Evolutionary conservation across 1,139 yeast species (phyloP), one percentile per base, ranked within the genome.

Genomic region (Trichomonascaceae sp.): DNA sequence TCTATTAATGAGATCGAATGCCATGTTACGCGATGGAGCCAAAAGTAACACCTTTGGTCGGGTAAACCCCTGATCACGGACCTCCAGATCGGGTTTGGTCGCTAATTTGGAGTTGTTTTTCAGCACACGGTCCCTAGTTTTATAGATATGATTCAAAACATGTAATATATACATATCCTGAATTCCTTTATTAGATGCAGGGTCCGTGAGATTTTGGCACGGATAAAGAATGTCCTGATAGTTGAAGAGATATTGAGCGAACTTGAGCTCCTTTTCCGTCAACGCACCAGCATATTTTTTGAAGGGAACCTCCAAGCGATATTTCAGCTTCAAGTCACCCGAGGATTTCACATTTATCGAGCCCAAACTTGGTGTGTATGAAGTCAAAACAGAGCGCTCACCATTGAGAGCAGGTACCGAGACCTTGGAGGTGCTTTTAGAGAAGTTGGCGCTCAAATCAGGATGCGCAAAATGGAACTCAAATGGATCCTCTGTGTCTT

Each of bases 11-110:
- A 88, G 76, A 54, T 83, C 83, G 66, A 81, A 82, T 48, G 95
- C 89, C 2, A 87, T 75, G 61, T 90, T 81, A 65, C 96, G 79
- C 0, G 96, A 89, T 8, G 99, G 98, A 49, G 89, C 74, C 43
- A 93, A 71, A 5, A 93, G 82, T 55, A 93, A 74, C 1, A 86
- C 91, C 65, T 90, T 91, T 1, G 99, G 96, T 58, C 98, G 78
- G 0, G 97, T 91, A 66, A 90, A 95, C 15, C 99, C 98, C 69
- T 93, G 99, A 68, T 93, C 99, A 56, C 95, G 74, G 57, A 79
- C 76, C 63, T 89, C 96, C 32, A 76, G 73, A 17, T 72, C 74
- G 15, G 52, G 39, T 24, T 45, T 19, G 24, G 52, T 66, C 27
- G 75, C 73, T 50, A 85, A 70, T 62, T 81, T 83, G 47, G 79